Conservation (phyloP, 2,329 filamentous ascomycete genomes). For the Ciborinia camelliae region DNA sequence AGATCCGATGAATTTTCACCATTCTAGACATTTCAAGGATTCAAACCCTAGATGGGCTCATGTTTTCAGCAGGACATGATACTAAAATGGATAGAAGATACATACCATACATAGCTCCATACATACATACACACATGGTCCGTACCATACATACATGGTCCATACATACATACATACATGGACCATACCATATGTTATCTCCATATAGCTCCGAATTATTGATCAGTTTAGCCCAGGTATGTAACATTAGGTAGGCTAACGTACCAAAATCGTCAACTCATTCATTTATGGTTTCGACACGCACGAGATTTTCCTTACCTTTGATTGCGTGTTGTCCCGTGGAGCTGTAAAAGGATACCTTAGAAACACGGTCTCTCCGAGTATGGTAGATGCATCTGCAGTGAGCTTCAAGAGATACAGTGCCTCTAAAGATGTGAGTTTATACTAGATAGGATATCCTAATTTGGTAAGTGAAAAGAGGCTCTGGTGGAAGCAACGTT, state of each 20-base stretch:
- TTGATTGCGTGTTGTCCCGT: not conserved
- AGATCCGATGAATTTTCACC: not conserved
- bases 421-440: not conserved
- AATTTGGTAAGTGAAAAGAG: not conserved
- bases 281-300: not conserved
- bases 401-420: conserved; percentile 7
- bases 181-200: too few species aligned
- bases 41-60: not conserved
- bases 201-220: not conserved
- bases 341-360: not conserved
- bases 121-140: too few species aligned
- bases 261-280: not conserved
- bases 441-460: not conserved
- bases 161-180: too few species aligned
- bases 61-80: conserved; percentile 20
- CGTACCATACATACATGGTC: too few species aligned
- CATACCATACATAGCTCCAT: too few species aligned
- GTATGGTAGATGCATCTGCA: conserved; percentile 5
- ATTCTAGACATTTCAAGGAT: not conserved
- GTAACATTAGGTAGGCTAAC: not conserved
- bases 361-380: conserved; percentile 16
- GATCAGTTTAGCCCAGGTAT: not conserved
- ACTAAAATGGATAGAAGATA: too few species aligned
- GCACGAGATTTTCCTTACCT: not conserved
- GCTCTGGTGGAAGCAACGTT: not conserved